Evolutionary conservation across 495 filamentous ascomycete genomes (phyloP).

Genomic region (Lasiosphaeria hispida): DNA sequence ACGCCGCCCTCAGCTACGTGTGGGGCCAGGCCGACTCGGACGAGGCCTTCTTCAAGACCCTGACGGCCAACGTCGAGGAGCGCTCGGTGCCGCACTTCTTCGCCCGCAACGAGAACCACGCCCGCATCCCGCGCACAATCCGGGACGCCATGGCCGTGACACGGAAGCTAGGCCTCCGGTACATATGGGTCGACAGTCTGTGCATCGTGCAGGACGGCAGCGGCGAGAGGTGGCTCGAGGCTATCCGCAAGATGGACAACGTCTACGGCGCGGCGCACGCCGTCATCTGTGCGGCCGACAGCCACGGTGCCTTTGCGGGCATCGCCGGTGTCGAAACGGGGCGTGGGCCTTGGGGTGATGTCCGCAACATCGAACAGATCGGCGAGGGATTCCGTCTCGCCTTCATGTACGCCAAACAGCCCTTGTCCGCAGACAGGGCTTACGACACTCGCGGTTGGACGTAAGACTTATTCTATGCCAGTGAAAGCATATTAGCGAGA

Average conservation of each 20-base stretch:
- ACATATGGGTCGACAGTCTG: constrained; percentile 2
- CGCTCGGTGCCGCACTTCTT: too few species aligned
- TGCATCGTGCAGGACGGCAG: constrained; percentile 32
- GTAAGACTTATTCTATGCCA: constrained; percentile 10
- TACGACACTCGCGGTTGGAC: constrained; percentile 18
- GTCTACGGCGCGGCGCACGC: constrained; percentile 30
- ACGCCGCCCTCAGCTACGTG: constrained; percentile 24
- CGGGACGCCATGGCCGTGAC: neutral
- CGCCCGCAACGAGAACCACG: neutral
- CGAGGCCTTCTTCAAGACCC: neutral
- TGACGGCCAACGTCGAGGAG: neutral
- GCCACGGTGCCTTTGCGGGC: constrained; percentile 12
- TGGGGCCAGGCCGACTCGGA: constrained; percentile 16
- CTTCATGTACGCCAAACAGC: neutral
- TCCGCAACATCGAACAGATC: constrained; percentile 18
- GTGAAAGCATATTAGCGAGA: too few species aligned
- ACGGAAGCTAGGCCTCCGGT: neutral
- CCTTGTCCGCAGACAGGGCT: neutral
- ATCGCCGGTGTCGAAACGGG: constrained; percentile 13
- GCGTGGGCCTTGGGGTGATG: neutral
- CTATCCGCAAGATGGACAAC: constrained; percentile 17
- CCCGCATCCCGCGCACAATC: neutral
- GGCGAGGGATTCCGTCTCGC: constrained; percentile 16
- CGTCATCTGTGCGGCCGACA: constrained; percentile 23
- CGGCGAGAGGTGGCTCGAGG: too few species aligned